Evolutionary conservation across 352 stramenopile genomes (phyloP).

Genomic region (Globisporangium echinulatum): DNA sequence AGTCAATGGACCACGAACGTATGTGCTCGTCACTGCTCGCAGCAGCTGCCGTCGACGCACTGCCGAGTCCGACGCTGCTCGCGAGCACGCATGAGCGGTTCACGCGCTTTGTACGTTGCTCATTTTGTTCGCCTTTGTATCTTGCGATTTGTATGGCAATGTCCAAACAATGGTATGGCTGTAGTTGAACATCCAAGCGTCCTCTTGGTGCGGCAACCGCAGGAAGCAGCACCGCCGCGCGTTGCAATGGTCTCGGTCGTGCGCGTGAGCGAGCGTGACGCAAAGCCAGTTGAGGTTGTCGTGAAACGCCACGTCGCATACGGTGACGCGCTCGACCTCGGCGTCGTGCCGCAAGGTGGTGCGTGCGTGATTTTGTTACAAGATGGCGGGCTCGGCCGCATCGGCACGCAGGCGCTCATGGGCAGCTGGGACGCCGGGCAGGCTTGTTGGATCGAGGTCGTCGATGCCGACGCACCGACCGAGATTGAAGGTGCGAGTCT

Average conservation of each 20-base stretch:
- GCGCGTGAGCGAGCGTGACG: constrained; percentile 47
- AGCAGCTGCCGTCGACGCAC: constrained; percentile 24
- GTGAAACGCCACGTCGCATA: constrained; percentile 67
- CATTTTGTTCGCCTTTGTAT: no score
- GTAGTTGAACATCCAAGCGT: constrained; percentile 72
- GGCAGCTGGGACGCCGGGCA: constrained; percentile 77
- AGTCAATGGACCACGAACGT: constrained; percentile 16
- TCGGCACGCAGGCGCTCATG: constrained; percentile 79
- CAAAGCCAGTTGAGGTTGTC: constrained; percentile 56
- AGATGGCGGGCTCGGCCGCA: constrained; percentile 59
- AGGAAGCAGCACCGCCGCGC: constrained; percentile 63
- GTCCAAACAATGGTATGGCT: background rate
- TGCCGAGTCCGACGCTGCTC: constrained; percentile 66
- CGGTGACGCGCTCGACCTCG: constrained; percentile 60
- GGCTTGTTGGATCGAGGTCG: constrained; percentile 72
- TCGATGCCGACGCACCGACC: constrained; percentile 49
- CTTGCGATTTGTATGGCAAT: no score
- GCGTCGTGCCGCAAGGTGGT: constrained; percentile 69
- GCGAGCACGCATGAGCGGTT: constrained; percentile 74
- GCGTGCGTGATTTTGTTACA: constrained; percentile 78
- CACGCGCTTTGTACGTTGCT: constrained; percentile 72
- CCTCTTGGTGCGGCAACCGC: constrained; percentile 55
- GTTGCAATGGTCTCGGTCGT: constrained; percentile 78
- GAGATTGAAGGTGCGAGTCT: constrained; percentile 50
- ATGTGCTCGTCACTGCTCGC: constrained; percentile 15